Evolutionary conservation across 78 protist genomes (phyloP).

Genomic region (Tieghemostelium lacteum): DNA sequence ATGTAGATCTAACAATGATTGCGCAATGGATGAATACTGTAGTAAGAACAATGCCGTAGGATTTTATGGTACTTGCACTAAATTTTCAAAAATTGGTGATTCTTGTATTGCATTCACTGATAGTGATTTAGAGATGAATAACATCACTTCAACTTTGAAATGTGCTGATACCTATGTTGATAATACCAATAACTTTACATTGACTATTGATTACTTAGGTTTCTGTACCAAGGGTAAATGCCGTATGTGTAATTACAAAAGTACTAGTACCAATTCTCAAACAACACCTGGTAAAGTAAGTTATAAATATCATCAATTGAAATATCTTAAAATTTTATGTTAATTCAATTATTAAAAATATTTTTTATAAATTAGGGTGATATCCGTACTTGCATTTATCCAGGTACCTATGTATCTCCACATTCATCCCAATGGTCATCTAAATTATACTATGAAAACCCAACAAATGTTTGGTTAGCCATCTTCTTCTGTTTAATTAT

Average conservation of each 20-base stretch:
- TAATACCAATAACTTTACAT: not conserved
- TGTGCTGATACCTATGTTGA: slow-evolving; percentile 37
- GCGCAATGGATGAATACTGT: too few relatives aligned
- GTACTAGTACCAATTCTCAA: not conserved
- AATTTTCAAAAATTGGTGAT: slow-evolving; percentile 25
- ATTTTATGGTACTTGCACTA: slow-evolving; percentile 26
- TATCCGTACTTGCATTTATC: slow-evolving; percentile 46
- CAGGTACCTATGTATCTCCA: slow-evolving; percentile 33
- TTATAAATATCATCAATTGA: too few relatives aligned
- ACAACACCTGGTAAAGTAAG: slow-evolving; percentile 6
- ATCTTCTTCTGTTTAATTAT: slow-evolving; percentile 63
- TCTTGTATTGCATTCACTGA: not conserved
- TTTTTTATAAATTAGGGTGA: too few relatives aligned
- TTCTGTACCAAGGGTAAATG: not conserved
- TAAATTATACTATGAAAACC: slow-evolving; percentile 9
- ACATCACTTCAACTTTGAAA: slow-evolving; percentile 23
- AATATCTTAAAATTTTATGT: too few relatives aligned
- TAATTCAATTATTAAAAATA: too few relatives aligned
- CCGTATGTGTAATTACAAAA: not conserved
- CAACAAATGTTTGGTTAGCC: slow-evolving; percentile 58
- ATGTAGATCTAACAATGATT: slow-evolving; percentile 9
- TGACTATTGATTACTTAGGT: not conserved
- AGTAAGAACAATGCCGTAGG: too few relatives aligned
- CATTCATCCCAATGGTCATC: slow-evolving; percentile 52
- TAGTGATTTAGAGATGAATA: not conserved